Evolutionary conservation across 1,284 basidiomycete genomes (phyloP).

Genomic region (Pterulicium gracile): DNA sequence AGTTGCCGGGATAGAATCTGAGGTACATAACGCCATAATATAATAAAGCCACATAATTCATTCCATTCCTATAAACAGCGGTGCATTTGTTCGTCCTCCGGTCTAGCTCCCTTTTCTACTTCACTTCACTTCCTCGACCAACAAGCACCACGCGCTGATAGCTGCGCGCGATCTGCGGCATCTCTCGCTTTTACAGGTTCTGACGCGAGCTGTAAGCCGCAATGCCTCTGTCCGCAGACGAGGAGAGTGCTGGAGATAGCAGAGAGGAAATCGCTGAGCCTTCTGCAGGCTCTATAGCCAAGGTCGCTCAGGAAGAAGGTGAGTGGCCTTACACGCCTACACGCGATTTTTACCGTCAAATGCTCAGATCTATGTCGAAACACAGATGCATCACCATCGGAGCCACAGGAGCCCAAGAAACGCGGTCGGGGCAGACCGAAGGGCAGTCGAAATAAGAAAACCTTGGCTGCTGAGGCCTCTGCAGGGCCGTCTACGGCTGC

Average conservation of each 20-base stretch:
- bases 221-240: conserved; percentile 13
- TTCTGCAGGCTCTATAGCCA: not conserved
- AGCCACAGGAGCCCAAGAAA: conserved; percentile 25
- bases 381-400: not conserved
- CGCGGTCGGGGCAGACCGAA: conserved; percentile 71
- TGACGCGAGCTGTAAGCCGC: conserved; percentile 17
- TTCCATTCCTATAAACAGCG: conserved; percentile 53
- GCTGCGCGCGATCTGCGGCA: not conserved
- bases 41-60: conserved; percentile 7
- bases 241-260: not conserved
- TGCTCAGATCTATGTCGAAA: too few relatives aligned
- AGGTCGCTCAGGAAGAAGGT: conserved; percentile 1
- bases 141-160: conserved; percentile 15
- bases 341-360: not conserved
- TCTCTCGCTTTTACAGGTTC: conserved; percentile 2
- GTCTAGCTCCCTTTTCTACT: conserved; percentile 48
- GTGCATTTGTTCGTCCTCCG: conserved; percentile 62
- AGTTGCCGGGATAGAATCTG: conserved; percentile 38
- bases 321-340: not conserved
- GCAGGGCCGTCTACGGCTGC: conserved; percentile 24
- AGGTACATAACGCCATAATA: conserved; percentile 1
- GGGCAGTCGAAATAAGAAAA: conserved; percentile 76
- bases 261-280: not conserved
- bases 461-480: conserved; percentile 25
- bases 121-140: conserved; percentile 37